phyloP scores from a whole-genome alignment of 2,329 filamentous ascomycete species.

The Neocucurbitaria cava region DNA sequence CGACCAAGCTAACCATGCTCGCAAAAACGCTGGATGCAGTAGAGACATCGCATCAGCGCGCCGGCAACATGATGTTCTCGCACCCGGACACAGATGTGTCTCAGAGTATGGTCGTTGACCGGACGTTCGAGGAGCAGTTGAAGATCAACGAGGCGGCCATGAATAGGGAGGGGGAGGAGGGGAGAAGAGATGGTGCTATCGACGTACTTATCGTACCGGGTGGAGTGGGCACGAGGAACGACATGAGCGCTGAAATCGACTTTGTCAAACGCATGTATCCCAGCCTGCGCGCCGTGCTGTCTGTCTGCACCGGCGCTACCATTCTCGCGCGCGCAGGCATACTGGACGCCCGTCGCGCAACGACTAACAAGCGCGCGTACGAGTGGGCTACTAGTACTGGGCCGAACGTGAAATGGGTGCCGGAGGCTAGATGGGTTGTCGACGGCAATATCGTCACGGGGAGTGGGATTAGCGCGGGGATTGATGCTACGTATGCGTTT shows the following conservation, averaged over 20 bases:
- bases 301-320: conserved; percentile 69
- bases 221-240: conserved; percentile 57
- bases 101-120: conserved; percentile 22
- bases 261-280: conserved; percentile 59
- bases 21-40: conserved; percentile 32
- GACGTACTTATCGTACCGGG: conserved; percentile 73
- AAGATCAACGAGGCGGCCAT: conserved; percentile 14
- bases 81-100: conserved; percentile 26
- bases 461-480: conserved; percentile 69
- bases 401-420: conserved; percentile 65
- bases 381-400: conserved; percentile 47
- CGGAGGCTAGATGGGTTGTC: conserved; percentile 58
- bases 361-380: conserved; percentile 69
- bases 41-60: conserved; percentile 22
- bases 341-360: conserved; percentile 65
- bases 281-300: conserved; percentile 62
- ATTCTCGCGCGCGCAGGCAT: conserved; percentile 65
- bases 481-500: conserved; percentile 65
- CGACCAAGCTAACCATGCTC: conserved; percentile 38
- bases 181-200: conserved; percentile 17
- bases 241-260: conserved; percentile 47
- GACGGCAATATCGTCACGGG: conserved; percentile 71
- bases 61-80: conserved; percentile 21
- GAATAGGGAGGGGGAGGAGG: conserved; percentile 7
- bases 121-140: conserved; percentile 24